Evolutionary conservation across 306 rosid genomes (phyloP).

Genomic region (Bauhinia variegata): DNA sequence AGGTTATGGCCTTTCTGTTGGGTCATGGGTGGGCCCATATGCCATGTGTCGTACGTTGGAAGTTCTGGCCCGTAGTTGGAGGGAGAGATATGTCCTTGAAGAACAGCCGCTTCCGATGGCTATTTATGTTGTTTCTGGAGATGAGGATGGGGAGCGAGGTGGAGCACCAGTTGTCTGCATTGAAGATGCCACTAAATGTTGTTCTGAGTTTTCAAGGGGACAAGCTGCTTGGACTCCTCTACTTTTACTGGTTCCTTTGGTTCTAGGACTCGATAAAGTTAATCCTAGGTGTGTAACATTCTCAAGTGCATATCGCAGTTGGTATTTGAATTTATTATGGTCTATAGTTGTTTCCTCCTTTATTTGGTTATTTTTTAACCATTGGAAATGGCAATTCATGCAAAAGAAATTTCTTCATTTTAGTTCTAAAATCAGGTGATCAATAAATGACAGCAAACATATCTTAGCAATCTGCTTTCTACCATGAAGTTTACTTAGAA

Average conservation of each 20-base stretch:
- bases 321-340: neutral
- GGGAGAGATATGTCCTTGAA: conserved; percentile 53
- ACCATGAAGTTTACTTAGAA: conserved; percentile 2
- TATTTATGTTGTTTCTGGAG: conserved; percentile 92
- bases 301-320: conserved; percentile 4
- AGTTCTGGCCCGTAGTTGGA: conserved; percentile 62
- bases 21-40: conserved; percentile 99
- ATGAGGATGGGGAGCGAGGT: conserved; percentile 97
- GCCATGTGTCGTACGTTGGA: conserved; percentile 99
- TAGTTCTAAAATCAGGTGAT: conserved; percentile 26
- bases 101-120: conserved; percentile 85
- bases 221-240: conserved; percentile 76
- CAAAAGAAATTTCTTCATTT: neutral
- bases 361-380: conserved; percentile 6
- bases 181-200: conserved; percentile 76
- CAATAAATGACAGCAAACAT: neutral
- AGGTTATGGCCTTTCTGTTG: conserved; percentile 84
- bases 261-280: conserved; percentile 95
- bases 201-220: conserved; percentile 68
- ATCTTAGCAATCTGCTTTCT: neutral
- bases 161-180: conserved; percentile 95
- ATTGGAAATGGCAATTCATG: conserved; percentile 1
- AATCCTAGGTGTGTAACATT: conserved; percentile 72
- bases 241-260: conserved; percentile 94
- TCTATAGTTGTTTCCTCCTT: neutral